Evolutionary conservation across 805 yeast genomes (phyloP), one percentile per base, ranked within the genome.

Genomic region (Metschnikowia koreensis): DNA sequence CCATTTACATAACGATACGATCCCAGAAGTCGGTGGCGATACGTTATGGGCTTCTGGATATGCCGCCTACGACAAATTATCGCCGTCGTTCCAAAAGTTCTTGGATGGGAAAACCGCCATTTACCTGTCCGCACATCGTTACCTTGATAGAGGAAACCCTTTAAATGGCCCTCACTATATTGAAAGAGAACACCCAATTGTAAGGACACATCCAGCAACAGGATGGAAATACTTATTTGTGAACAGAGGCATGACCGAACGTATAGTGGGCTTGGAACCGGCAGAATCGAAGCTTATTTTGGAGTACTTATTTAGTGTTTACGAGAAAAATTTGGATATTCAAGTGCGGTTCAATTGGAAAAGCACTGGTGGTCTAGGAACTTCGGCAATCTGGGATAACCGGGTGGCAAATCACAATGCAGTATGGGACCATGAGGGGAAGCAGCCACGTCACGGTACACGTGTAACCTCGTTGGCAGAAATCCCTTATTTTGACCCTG

Each of bases 341-440:
- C 84, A 81, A 65, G 60, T 57, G 41, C 47, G 60, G 40, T 55
- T 52, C 49, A 57, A 57, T 54, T 57, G 59, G 60, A 57, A 48
- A 40, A 50, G 59, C 36, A 46, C 53, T 48, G 48, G 44, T 10
- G 79, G 79, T 7, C 64, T 63, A 16, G 81, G 81, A 29, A 76
- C 82, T 33, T 69, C 81, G 37, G 86, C 83, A 6, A 59, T 81
- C 38, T 82, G 86, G 86, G 86, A 82, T 59, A 82, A 82, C 70
- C 69, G 86, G 63, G 60, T 79, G 48, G 71, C 81, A 26, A 74
- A 74, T 50, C 87, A 83, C 67, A 68, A 70, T 51, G 83, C 83
- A 11, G 74, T 80, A n/a, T 70, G 75, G 67, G 83, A 79, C 58
- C 76, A 78, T 62, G 80, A 76, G 55, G 71, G 70, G 10, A 46